Percentiles rank a stretch among this genome's conserved stretches.
Evolutionary conservation across 495 filamentous ascomycete genomes (phyloP).

Genomic region (Penicillium angulare): DNA sequence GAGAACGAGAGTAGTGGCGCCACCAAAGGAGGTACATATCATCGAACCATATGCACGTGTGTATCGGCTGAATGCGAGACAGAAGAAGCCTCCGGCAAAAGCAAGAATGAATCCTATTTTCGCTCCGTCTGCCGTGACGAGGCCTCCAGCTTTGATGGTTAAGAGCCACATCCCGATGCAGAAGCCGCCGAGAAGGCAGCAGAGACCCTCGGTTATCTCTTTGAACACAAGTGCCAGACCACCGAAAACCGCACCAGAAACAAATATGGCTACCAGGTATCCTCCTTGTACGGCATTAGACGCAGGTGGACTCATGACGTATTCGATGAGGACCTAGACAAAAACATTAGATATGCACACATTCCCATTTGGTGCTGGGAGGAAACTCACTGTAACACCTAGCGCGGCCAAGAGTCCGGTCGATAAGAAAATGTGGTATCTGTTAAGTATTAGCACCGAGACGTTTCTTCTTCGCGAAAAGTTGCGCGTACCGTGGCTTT

Average conservation of each 20-base stretch:
- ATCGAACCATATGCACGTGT: conserved; percentile 79
- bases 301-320: conserved; percentile 84
- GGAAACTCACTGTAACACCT: conserved; percentile 59
- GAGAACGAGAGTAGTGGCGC: conserved; percentile 72
- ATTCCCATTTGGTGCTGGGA: neutral
- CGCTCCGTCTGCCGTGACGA: conserved; percentile 58
- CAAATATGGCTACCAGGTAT: conserved; percentile 76
- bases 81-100: conserved; percentile 65
- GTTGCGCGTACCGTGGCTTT: conserved; percentile 59
- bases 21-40: conserved; percentile 70
- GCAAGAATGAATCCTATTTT: conserved; percentile 74
- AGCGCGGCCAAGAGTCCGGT: conserved; percentile 70
- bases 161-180: conserved; percentile 91
- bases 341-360: too few species aligned
- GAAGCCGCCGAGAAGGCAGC: conserved; percentile 85
- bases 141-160: conserved; percentile 70
- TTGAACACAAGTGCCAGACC: conserved; percentile 73
- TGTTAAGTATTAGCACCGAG: conserved; percentile 15
- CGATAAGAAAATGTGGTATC: conserved; percentile 78
- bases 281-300: conserved; percentile 77
- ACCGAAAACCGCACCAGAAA: conserved; percentile 77
- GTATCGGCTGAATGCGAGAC: conserved; percentile 73
- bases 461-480: neutral
- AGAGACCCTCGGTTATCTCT: conserved; percentile 83
- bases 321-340: conserved; percentile 71